Percentiles rank a stretch among this genome's conserved stretches.
Evolutionary conservation across 306 rosid species (phyloP).

Genomic region (Aeschynomene evenia): DNA sequence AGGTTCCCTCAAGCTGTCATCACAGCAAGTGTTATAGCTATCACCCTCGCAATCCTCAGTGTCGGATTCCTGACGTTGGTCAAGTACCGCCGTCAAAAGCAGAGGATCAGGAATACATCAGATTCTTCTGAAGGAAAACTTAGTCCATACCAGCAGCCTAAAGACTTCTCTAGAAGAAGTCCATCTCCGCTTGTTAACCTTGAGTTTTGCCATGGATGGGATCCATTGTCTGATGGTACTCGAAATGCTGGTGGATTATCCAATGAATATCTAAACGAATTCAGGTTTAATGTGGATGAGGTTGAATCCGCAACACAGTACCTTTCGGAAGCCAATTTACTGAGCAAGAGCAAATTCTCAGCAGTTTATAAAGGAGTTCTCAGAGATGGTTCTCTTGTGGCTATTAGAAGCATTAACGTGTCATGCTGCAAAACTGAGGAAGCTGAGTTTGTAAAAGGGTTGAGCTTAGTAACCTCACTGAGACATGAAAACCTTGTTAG

Average conservation of each 20-base stretch:
- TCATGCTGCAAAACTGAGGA: conserved; percentile 89
- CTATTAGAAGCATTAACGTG: conserved; percentile 63
- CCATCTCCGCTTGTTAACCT: conserved; percentile 84
- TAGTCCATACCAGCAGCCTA: conserved; percentile 68
- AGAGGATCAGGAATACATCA: conserved; percentile 56
- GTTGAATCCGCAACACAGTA: conserved; percentile 90
- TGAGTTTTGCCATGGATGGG: conserved; percentile 77
- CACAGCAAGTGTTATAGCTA: conserved; percentile 44
- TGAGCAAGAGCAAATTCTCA: conserved; percentile 76
- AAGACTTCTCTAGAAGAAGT: conserved; percentile 54
- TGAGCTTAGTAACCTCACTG: conserved; percentile 63
- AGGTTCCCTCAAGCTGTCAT: conserved; percentile 49
- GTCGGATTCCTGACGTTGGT: conserved; percentile 44
- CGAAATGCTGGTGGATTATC: conserved; percentile 48
- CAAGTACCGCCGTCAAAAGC: conserved; percentile 63
- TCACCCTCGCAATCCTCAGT: conserved; percentile 40
- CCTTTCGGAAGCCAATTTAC: conserved; percentile 69
- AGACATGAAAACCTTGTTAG: conserved; percentile 73
- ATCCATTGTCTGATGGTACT: conserved; percentile 49
- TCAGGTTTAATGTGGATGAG: conserved; percentile 80
- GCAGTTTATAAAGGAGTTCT: conserved; percentile 77
- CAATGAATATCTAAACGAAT: conserved; percentile 46
- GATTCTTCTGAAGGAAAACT: conserved; percentile 57
- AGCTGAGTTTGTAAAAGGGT: conserved; percentile 70
- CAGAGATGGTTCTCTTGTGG: conserved; percentile 87